Evolutionary conservation across 345 rosid genomes (phyloP).

Genomic region (Fremontodendron californicum): DNA sequence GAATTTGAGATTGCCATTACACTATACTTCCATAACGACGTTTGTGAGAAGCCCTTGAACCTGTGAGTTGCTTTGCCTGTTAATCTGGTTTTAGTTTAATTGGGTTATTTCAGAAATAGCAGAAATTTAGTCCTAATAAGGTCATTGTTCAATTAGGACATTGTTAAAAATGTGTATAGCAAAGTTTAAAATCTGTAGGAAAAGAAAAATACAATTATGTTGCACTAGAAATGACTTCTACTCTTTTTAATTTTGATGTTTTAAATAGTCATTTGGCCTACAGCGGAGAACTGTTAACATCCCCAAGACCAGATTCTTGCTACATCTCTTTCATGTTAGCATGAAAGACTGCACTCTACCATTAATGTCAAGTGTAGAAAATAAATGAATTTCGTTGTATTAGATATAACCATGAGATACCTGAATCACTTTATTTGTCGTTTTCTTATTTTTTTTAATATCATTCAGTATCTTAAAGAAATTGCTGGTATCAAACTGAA

Average conservation of each 20-base stretch:
- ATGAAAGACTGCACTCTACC: not conserved
- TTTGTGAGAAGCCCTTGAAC: constrained; percentile 66
- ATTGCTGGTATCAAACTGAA: not conserved
- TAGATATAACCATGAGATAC: not conserved
- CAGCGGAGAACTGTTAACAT: not conserved
- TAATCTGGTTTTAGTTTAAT: constrained; percentile 6
- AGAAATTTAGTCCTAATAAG: not conserved
- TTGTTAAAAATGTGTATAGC: not conserved
- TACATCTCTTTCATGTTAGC: not conserved
- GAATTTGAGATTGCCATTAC: constrained; percentile 74
- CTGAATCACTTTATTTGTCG: not conserved
- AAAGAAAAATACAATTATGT: not conserved
- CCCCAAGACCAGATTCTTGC: not conserved
- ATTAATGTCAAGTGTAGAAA: not conserved
- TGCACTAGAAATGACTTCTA: not conserved
- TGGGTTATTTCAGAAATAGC: constrained; percentile 4
- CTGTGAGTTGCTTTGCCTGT: constrained; percentile 38
- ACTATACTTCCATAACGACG: constrained; percentile 55
- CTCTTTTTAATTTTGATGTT: not conserved
- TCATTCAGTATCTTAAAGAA: not conserved
- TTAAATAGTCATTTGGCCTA: not conserved
- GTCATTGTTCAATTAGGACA: not conserved
- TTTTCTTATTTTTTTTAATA: not conserved
- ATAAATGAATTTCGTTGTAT: not conserved
- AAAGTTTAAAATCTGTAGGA: not conserved